phyloP scores from a whole-genome alignment of 257 asterid genomes.

The Salvia splendens region DNA sequence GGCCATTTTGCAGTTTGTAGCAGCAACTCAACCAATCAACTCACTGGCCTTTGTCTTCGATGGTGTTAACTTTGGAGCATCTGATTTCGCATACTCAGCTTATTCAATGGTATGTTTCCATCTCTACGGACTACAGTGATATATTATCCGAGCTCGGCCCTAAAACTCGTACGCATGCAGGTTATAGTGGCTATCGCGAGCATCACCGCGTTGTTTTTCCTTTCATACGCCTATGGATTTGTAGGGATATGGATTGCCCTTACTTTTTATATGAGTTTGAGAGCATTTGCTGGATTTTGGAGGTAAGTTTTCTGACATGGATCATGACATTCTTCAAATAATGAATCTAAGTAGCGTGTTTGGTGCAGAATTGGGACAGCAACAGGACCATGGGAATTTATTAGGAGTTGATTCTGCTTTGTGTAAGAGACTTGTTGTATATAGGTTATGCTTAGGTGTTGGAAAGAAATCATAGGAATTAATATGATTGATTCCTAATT shows the following conservation, averaged over 20 bases:
- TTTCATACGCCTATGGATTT: constrained; percentile 50
- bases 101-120: constrained; percentile 52
- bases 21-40: constrained; percentile 76
- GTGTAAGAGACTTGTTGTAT: background rate
- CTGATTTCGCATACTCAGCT: constrained; percentile 71
- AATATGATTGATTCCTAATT: too few relatives aligned
- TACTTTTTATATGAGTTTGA: constrained; percentile 59
- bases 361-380: constrained; percentile 72
- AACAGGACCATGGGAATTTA: constrained; percentile 75
- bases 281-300: constrained; percentile 73
- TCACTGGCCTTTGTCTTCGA: constrained; percentile 76
- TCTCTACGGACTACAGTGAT: background rate
- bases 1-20: constrained; percentile 55
- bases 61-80: constrained; percentile 73
- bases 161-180: constrained; percentile 36
- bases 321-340: background rate
- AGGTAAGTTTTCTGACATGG: constrained; percentile 37
- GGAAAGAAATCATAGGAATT: too few relatives aligned
- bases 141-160: background rate
- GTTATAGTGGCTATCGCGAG: constrained; percentile 62
- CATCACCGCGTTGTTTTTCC: constrained; percentile 53
- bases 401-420: constrained; percentile 41
- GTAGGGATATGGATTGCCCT: constrained; percentile 74
- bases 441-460: too few relatives aligned
- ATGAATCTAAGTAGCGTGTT: background rate